Conservation (phyloP, 2,329 filamentous ascomycete genomes). For the Fusarium sp. region DNA sequence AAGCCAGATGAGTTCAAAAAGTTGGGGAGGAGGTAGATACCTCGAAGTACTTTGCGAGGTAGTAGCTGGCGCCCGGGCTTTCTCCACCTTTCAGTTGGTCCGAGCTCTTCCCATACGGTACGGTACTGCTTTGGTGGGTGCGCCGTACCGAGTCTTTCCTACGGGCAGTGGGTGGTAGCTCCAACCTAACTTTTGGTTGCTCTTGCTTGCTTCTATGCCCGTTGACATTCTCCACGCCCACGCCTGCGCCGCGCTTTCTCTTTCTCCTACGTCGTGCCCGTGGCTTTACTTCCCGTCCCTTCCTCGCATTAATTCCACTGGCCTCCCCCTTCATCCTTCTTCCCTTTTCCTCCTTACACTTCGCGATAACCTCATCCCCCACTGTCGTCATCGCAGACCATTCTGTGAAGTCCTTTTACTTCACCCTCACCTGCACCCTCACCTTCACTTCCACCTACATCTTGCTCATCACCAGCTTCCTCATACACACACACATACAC, state of each 20-base stretch:
- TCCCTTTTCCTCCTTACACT: slow-evolving; percentile 27
- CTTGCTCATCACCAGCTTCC: slow-evolving; percentile 12
- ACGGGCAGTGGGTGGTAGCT: slow-evolving; percentile 16
- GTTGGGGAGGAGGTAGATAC: slow-evolving; percentile 10
- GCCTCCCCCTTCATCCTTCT: slow-evolving; percentile 21
- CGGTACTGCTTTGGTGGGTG: slow-evolving; percentile 11
- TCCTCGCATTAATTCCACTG: slow-evolving; percentile 41
- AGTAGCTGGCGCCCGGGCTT: background rate
- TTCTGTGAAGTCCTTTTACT: slow-evolving; percentile 21
- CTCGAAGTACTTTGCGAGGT: slow-evolving; percentile 16
- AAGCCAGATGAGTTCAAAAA: slow-evolving; percentile 3
- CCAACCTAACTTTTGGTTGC: slow-evolving; percentile 8
- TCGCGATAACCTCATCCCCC: slow-evolving; percentile 41
- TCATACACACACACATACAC: slow-evolving; percentile 8
- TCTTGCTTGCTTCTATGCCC: slow-evolving; percentile 21
- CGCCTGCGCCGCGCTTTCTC: slow-evolving; percentile 15
- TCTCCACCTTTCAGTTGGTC: slow-evolving; percentile 28
- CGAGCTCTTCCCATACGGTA: slow-evolving; percentile 6
- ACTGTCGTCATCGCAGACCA: slow-evolving; percentile 26
- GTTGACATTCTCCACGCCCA: slow-evolving; percentile 37
- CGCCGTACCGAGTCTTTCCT: slow-evolving; percentile 28
- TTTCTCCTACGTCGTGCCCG: slow-evolving; percentile 31
- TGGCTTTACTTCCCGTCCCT: slow-evolving; percentile 28
- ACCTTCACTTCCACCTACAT: slow-evolving; percentile 9
- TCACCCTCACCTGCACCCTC: slow-evolving; percentile 14